Percentiles rank a stretch among this genome's conserved stretches.
phyloP scores from a whole-genome alignment of 768 basidiomycete species.

The Calvatia gigantea region DNA sequence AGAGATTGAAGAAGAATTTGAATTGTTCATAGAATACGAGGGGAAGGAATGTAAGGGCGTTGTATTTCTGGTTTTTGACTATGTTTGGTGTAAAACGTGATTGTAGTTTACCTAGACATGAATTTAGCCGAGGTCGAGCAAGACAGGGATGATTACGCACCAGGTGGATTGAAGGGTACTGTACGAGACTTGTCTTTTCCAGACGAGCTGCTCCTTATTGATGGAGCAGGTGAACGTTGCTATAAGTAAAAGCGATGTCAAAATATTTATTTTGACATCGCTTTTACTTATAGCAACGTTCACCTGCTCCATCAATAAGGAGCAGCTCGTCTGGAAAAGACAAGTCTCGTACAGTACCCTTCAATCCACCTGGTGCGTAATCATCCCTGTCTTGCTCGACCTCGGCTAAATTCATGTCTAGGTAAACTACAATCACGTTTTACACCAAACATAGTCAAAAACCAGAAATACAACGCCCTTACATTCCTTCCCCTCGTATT shows the following conservation, averaged over 20 bases:
- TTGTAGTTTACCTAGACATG: slow-evolving; percentile 60
- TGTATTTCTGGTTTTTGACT: slow-evolving; percentile 98
- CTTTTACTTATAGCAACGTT: slow-evolving; percentile 14
- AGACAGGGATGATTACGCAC: slow-evolving; percentile 22
- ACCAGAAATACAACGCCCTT: slow-evolving; percentile 96
- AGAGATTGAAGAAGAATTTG: slow-evolving; percentile 99
- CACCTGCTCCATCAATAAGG: slow-evolving; percentile 22
- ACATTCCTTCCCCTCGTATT: slow-evolving; percentile 97
- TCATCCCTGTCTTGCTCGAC: background rate
- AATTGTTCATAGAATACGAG: slow-evolving; percentile 98
- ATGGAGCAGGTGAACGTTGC: slow-evolving; percentile 20
- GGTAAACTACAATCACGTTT: slow-evolving; percentile 71
- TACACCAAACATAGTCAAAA: slow-evolving; percentile 89
- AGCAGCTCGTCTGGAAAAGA: slow-evolving; percentile 43
- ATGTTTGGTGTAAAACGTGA: slow-evolving; percentile 80
- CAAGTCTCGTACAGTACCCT: slow-evolving; percentile 74
- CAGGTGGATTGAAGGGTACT: slow-evolving; percentile 73
- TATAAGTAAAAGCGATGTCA: slow-evolving; percentile 4
- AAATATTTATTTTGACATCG: background rate
- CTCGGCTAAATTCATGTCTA: slow-evolving; percentile 21
- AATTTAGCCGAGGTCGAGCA: background rate
- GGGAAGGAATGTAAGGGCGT: slow-evolving; percentile 93
- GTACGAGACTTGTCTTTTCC: slow-evolving; percentile 72
- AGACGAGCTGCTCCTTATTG: slow-evolving; percentile 22
- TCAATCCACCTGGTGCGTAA: slow-evolving; percentile 57